Evolutionary conservation across 306 rosid species (phyloP).

Genomic region (Glycine tomentella): DNA sequence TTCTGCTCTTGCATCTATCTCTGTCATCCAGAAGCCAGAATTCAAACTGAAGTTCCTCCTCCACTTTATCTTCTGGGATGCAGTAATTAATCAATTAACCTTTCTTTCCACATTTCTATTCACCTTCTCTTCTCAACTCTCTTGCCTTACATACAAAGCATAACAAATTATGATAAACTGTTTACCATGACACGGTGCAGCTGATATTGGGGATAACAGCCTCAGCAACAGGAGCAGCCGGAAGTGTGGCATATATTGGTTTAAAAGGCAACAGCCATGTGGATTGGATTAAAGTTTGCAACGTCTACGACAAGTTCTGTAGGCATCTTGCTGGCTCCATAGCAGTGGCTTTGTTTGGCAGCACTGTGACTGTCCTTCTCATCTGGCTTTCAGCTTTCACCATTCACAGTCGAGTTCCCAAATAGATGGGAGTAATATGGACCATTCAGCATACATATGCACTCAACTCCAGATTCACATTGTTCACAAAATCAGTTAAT

Average conservation of each 20-base stretch:
- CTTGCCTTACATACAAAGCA: slow-evolving; percentile 21
- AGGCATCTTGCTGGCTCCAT: slow-evolving; percentile 66
- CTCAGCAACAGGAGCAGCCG: slow-evolving; percentile 82
- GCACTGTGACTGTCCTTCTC: slow-evolving; percentile 62
- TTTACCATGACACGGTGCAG: slow-evolving; percentile 51
- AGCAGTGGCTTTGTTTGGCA: slow-evolving; percentile 68
- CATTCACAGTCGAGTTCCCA: slow-evolving; percentile 64
- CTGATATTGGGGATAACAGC: slow-evolving; percentile 72
- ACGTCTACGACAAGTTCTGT: slow-evolving; percentile 66
- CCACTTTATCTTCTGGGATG: slow-evolving; percentile 64
- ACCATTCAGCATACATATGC: slow-evolving; percentile 17
- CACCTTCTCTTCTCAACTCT: slow-evolving; percentile 6
- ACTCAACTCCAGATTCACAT: slow-evolving; percentile 35
- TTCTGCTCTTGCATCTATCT: slow-evolving; percentile 64
- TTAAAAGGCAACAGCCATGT: slow-evolving; percentile 72
- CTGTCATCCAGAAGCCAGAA: slow-evolving; percentile 60
- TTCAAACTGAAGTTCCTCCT: slow-evolving; percentile 58
- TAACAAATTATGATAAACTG: slow-evolving; percentile 5
- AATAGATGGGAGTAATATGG: slow-evolving; percentile 50
- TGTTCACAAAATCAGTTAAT: slow-evolving; percentile 32
- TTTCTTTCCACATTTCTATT: slow-evolving; percentile 30
- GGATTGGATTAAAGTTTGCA: slow-evolving; percentile 66
- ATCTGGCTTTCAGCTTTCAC: slow-evolving; percentile 66
- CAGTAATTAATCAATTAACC: slow-evolving; percentile 50
- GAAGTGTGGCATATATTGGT: slow-evolving; percentile 69